Evolutionary conservation across 805 yeast genomes (phyloP).

Genomic region (Cyberlindnera mycetangii): DNA sequence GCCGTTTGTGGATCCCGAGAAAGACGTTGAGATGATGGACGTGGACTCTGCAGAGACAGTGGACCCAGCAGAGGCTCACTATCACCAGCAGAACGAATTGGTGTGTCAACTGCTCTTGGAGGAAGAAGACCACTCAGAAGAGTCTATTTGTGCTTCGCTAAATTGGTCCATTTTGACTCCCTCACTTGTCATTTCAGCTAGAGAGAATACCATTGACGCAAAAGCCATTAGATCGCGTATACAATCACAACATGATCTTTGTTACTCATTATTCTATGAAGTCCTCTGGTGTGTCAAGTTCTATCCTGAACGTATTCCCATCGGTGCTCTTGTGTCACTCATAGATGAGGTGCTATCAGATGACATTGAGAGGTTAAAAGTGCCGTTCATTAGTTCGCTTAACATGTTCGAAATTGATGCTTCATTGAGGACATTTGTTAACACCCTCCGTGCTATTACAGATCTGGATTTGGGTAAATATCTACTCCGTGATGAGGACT

Average conservation of each 20-base stretch:
- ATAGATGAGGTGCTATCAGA: not conserved
- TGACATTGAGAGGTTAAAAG: conserved; percentile 15
- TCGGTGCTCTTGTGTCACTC: not conserved
- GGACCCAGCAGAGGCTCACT: not conserved
- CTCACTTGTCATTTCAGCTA: not conserved
- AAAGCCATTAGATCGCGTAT: conserved; percentile 5
- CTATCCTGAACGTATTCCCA: conserved; percentile 16
- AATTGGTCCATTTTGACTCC: conserved; percentile 7
- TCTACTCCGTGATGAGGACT: conserved; percentile 32
- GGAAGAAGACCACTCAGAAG: not conserved
- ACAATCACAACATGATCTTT: not conserved
- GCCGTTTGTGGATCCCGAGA: not conserved
- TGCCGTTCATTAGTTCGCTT: conserved; percentile 31
- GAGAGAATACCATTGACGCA: not conserved
- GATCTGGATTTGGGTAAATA: conserved; percentile 16
- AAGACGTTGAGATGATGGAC: conserved; percentile 14
- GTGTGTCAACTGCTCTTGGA: not conserved
- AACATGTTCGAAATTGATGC: conserved; percentile 28
- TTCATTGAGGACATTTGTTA: conserved; percentile 24
- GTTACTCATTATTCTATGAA: conserved; percentile 23
- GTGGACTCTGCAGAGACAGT: too few relatives aligned
- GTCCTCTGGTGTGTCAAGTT: conserved; percentile 21
- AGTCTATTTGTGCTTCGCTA: not conserved
- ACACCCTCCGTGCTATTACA: conserved; percentile 27
- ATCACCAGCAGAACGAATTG: conserved; percentile 4